Conservation (phyloP, 257 asterid genomes). For the Gentiana macrophylla region DNA sequence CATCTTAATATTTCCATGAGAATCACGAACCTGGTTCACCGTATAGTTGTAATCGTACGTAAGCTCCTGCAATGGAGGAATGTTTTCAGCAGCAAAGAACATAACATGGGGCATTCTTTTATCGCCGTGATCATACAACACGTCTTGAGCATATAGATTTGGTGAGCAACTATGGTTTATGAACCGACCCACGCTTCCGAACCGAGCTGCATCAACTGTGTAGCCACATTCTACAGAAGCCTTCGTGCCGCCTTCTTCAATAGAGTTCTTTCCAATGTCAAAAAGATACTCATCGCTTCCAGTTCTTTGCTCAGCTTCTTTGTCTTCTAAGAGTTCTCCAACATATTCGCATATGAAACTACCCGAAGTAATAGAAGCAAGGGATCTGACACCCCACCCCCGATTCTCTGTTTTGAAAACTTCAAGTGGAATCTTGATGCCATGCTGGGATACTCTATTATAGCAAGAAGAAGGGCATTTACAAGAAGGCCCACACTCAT, state of each 20-base stretch:
- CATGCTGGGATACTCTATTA: conserved; percentile 64
- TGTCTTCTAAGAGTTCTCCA: conserved; percentile 85
- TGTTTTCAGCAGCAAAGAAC: conserved; percentile 74
- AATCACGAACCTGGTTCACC: conserved; percentile 43
- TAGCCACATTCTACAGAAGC: conserved; percentile 38
- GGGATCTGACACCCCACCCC: conserved; percentile 94
- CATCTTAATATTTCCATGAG: conserved; percentile 53
- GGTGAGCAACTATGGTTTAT: conserved; percentile 87
- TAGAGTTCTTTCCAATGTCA: conserved; percentile 57
- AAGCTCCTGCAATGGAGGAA: conserved; percentile 73
- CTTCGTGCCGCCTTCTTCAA: conserved; percentile 10
- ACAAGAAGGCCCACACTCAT: conserved; percentile 86
- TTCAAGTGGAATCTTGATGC: conserved; percentile 56
- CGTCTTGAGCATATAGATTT: conserved; percentile 75
- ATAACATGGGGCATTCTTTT: conserved; percentile 72
- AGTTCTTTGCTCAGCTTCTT: conserved; percentile 63
- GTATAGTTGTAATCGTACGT: conserved; percentile 64
- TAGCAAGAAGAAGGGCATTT: conserved; percentile 86
- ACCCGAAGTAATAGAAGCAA: conserved; percentile 63
- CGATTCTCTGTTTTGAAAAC: conserved; percentile 67
- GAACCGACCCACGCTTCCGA: conserved; percentile 75
- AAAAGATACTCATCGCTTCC: conserved; percentile 83
- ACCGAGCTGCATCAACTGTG: conserved; percentile 64
- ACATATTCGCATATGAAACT: conserved; percentile 82
- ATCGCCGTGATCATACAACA: conserved; percentile 60